Evolutionary conservation across 495 filamentous ascomycete species (phyloP), one percentile per base, ranked within the genome.

Genomic region (Gamarada debralockiae): DNA sequence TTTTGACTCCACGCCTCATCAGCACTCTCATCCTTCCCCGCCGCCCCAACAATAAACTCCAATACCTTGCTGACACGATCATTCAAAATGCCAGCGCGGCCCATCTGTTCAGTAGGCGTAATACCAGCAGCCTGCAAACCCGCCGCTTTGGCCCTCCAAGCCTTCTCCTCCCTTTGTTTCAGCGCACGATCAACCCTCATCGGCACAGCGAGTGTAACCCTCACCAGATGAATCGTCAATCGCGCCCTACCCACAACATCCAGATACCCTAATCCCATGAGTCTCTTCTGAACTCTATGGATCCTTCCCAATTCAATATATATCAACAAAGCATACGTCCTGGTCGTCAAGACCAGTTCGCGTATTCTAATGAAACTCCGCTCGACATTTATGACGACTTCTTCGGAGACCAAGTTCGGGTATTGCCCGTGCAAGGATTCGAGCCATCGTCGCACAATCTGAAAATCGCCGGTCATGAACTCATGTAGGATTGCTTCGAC

Each of bases 121-220:
- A 65, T 53, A 13, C 62, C 65, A 39, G 56, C 46, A 8, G 60
- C 70, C 33, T 69, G 64, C 50, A 67, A 58, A 3, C 70, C 70
- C 2, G 66, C 70, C 21, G 57, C 61, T 47, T 65, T 70, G 15
- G 67, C 69, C 31, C 55, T 61, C 65, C 66, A 70, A 44, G 67
- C 65, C 17, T 66, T 62, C 43, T 73, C 70, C 57, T 69, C 63
- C 41, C 62, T 58, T 34, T 59, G 55, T 43, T 66, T 70, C 42
- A 73, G 43, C 2, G 70, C 70, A 13, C 70, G 65, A 54, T 73
- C 70, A 18, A 73, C 70, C 24, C 70, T 55, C 53, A 73, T 69
- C 3, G 70, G 70, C 1, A 71, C 67, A 1, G 70, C 70, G 10
- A 73, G 53, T 12, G 70, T 72, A 20, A 72, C 66, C 40, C 65